Evolutionary conservation across 2,329 filamentous ascomycete species (phyloP).

Genomic region (Phialophora tarda): DNA sequence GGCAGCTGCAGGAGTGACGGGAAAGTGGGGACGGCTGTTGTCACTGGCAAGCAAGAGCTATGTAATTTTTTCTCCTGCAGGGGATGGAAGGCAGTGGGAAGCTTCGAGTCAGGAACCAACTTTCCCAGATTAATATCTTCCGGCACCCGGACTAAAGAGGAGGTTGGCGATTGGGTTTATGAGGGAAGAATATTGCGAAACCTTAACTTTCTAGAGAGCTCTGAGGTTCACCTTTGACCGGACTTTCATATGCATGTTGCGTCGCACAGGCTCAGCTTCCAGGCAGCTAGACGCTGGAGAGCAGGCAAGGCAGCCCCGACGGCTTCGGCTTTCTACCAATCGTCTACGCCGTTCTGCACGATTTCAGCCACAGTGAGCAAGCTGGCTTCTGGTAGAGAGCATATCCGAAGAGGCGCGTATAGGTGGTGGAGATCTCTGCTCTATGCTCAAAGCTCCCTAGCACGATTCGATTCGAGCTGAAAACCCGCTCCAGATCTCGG

Average conservation of each 20-base stretch:
- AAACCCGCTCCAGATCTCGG: slow-evolving; percentile 8
- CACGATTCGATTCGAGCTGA: slow-evolving; percentile 26
- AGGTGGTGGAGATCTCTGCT: slow-evolving; percentile 15
- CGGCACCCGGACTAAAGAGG: neutral
- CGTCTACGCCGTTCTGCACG: neutral
- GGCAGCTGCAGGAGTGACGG: slow-evolving; percentile 15
- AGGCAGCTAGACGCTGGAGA: neutral
- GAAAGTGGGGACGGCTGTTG: slow-evolving; percentile 5
- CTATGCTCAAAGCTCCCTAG: slow-evolving; percentile 18
- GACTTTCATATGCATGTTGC: neutral
- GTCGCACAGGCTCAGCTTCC: neutral
- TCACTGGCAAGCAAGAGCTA: neutral
- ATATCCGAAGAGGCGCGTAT: slow-evolving; percentile 3
- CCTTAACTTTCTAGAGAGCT: slow-evolving; percentile 5
- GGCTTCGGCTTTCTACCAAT: neutral
- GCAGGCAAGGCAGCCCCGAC: neutral
- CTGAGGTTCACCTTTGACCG: neutral
- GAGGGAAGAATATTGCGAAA: neutral
- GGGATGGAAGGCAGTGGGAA: neutral
- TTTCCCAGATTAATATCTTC: slow-evolving; percentile 15
- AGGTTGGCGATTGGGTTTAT: slow-evolving; percentile 6
- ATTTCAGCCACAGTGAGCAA: slow-evolving; percentile 18
- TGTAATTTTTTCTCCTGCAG: neutral
- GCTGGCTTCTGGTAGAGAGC: neutral
- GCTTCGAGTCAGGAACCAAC: slow-evolving; percentile 15